Base-by-base conservation (phyloP, 1,284 basidiomycete species). In the Singerocomus rubriflavus region DNA sequence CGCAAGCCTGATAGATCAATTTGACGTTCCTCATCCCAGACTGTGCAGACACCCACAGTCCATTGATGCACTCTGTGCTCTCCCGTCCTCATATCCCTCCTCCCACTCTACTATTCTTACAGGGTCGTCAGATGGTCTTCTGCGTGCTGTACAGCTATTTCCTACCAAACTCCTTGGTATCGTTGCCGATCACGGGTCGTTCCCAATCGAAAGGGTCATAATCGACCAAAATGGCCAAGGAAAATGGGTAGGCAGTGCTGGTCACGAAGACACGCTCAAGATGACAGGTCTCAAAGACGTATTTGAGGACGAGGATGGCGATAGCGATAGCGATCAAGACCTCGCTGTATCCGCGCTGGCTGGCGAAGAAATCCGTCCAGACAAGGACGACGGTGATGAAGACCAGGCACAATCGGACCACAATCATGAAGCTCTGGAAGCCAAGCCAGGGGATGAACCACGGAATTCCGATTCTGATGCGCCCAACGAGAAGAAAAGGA, bases 111-210 rank as follows among this genome's bases (percentile, higher is more conserved):
- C 90, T 1, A 80, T 98, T 49, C 80, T 96, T 2, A 95, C 95
- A 0, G 95, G 95, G 4, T 95, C 92, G 0, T 93, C 93, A 5
- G 95, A 98, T 66, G 95, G 95, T 0, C 79, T 94, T 60, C 77
- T 98, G 33, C 82, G 95, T 40, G 92, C 92, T 29, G 88, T 98
- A 2, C 85, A 96, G 65, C 77, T 98, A 33, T 78, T 95, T 48
- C 95, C 95, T 0, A 93, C 91, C 55, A 92, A 93, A 64, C 78
- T 98, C 17, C 71, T 97, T 29, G 95, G 95, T 14, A 87, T 96
- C 35, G 84, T 98, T 36, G 89, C 89, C 12, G 91, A 94, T 60
- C 93, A 97, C 61, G 90, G 89, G 9, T 85, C 90, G 53, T 92
- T 92, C 71, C 94, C 94, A 3, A 84, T 98, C 41, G 94, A 97